Evolutionary conservation across 257 asterid genomes (phyloP).

Genomic region (Ocimum tenuiflorum): DNA sequence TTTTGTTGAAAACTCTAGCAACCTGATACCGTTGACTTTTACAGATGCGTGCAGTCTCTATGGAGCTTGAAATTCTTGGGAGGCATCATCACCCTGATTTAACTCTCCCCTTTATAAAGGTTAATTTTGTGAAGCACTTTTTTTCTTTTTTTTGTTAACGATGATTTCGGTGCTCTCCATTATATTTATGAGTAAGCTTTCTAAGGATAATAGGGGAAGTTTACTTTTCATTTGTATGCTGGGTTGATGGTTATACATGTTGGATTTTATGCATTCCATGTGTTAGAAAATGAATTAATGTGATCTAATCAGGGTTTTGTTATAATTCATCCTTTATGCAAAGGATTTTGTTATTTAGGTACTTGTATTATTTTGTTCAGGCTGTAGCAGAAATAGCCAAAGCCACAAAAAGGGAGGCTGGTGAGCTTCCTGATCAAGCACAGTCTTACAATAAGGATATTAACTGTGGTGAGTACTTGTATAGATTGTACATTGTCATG

Average conservation of each 20-base stretch:
- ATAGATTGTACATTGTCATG: constrained; percentile 5
- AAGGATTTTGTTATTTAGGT: too few relatives aligned
- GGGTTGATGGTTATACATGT: background rate
- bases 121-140: constrained; percentile 21
- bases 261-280: background rate
- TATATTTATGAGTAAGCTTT: background rate
- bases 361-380: constrained; percentile 31
- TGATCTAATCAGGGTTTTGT: background rate
- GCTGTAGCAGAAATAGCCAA: constrained; percentile 82
- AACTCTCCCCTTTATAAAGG: constrained; percentile 90
- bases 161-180: constrained; percentile 15
- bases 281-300: background rate
- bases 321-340: background rate
- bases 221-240: background rate
- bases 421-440: constrained; percentile 50
- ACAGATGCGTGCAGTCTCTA: constrained; percentile 84
- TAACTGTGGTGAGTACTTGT: constrained; percentile 34
- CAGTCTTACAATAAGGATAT: constrained; percentile 47
- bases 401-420: constrained; percentile 71
- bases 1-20: constrained; percentile 1
- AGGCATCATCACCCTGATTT: constrained; percentile 83
- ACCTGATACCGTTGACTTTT: constrained; percentile 22
- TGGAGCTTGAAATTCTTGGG: constrained; percentile 94
- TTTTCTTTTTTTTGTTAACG: constrained; percentile 5
- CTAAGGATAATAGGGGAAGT: background rate